Percentiles rank a stretch among this genome's conserved stretches.
These are phyloP conservation scores for Royoungia palumana DNA, from an alignment of 768 basidiomycete species.

Conservation along the genomic window DNA sequence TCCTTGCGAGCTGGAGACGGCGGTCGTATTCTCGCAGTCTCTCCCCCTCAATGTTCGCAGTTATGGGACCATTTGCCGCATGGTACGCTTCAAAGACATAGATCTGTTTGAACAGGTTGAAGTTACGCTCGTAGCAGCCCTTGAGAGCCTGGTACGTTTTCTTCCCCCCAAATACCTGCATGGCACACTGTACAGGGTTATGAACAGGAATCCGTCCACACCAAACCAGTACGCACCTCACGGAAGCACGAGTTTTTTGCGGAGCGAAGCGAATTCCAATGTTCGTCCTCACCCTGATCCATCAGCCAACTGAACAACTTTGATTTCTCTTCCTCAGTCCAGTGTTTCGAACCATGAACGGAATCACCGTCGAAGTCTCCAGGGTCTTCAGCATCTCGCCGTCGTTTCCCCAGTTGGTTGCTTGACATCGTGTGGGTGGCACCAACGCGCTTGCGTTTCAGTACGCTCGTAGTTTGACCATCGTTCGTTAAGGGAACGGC, in stretches of 20 bases:
- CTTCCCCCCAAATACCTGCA: slow-evolving; percentile 67
- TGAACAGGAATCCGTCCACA: slow-evolving; percentile 1
- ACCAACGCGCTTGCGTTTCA: slow-evolving; percentile 51
- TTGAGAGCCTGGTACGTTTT: slow-evolving; percentile 84
- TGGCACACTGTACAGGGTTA: slow-evolving; percentile 50
- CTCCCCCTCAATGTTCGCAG: slow-evolving; percentile 53
- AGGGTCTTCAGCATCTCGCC: slow-evolving; percentile 29
- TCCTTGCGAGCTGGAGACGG: slow-evolving; percentile 62
- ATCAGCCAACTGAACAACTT: slow-evolving; percentile 78
- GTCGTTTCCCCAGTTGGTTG: slow-evolving; percentile 28
- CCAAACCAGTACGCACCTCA: slow-evolving; percentile 45
- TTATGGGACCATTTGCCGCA: slow-evolving; percentile 34
- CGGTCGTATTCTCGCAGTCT: slow-evolving; percentile 70
- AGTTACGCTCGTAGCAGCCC: slow-evolving; percentile 82
- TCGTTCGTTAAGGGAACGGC: slow-evolving; percentile 30
- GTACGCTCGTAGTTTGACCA: slow-evolving; percentile 13
- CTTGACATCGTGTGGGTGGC: slow-evolving; percentile 13
- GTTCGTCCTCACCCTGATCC: slow-evolving; percentile 65
- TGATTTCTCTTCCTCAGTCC: slow-evolving; percentile 82
- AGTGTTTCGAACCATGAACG: slow-evolving; percentile 72
- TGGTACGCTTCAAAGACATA: slow-evolving; percentile 62
- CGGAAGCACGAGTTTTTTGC: slow-evolving; percentile 82
- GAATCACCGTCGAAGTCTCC: slow-evolving; percentile 32
- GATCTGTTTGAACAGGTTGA: slow-evolving; percentile 82
- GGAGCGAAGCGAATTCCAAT: slow-evolving; percentile 73